Conservation (phyloP, 768 basidiomycete genomes). For the Goffeauzyma gilvescens region DNA sequence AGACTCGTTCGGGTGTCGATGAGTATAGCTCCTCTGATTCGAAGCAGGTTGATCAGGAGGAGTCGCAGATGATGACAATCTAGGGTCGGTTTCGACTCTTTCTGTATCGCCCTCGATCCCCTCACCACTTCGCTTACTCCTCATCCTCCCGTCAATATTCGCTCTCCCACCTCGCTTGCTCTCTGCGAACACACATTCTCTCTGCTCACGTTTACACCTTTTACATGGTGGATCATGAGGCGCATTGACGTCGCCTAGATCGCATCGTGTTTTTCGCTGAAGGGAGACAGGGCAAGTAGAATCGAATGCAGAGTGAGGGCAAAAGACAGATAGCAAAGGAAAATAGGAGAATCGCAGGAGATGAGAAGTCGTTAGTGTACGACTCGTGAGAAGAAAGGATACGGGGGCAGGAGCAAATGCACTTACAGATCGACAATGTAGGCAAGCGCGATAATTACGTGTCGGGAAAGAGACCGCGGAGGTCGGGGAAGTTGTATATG, state of each 20-base stretch:
- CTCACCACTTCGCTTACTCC: neutral
- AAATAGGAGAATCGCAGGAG: too few species aligned
- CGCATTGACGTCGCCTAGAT: constrained; percentile 27
- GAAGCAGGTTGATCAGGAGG: too few species aligned
- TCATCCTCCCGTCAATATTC: constrained; percentile 14
- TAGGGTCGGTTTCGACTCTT: too few species aligned
- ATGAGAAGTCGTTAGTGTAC: too few species aligned
- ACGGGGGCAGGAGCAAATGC: too few species aligned
- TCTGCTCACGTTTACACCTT: constrained; percentile 23
- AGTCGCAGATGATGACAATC: constrained; percentile 1
- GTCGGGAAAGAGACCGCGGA: neutral
- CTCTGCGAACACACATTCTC: constrained; percentile 25
- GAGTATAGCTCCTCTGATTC: too few species aligned
- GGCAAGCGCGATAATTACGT: constrained; percentile 6
- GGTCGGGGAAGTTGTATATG: neutral
- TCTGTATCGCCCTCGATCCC: too few species aligned
- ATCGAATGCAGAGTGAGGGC: too few species aligned
- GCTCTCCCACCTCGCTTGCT: constrained; percentile 24
- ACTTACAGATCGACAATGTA: constrained; percentile 4
- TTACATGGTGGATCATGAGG: constrained; percentile 26
- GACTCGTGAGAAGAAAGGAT: too few species aligned
- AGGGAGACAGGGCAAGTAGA: constrained; percentile 11
- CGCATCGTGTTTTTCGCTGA: constrained; percentile 25
- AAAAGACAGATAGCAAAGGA: too few species aligned
- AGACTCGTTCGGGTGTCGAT: too few species aligned